A percentile compares a stretch with the other conserved stretches of the same genome.
phyloP scores from a whole-genome alignment of 1,284 basidiomycete species.

The Rhodotorula glutinis region DNA sequence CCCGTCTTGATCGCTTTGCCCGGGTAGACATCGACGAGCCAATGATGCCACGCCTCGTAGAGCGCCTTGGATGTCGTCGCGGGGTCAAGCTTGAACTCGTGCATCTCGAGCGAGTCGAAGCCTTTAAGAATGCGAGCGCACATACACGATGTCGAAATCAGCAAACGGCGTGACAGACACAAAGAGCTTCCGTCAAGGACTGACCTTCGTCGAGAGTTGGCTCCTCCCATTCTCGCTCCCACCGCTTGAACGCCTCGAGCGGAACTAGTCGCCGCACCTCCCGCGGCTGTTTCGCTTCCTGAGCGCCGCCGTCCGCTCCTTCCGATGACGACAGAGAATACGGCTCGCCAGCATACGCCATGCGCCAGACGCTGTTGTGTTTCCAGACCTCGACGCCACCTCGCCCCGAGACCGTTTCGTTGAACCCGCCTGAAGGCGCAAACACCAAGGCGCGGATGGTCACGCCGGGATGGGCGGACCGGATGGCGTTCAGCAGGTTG shows the following conservation, averaged over 20 bases:
- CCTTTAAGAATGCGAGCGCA: neutral
- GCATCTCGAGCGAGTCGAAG: neutral
- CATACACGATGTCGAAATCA: neutral
- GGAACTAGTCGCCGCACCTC: neutral
- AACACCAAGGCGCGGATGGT: neutral
- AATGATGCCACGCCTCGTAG: neutral
- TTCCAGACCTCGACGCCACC: slow-evolving; percentile 1
- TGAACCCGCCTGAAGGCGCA: neutral
- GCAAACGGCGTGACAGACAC: neutral
- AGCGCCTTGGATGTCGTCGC: too few relatives aligned
- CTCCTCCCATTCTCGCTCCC: slow-evolving; percentile 3
- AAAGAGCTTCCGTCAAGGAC: neutral
- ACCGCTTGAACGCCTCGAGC: neutral
- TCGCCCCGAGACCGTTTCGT: neutral
- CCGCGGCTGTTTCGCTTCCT: neutral
- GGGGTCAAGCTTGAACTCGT: neutral
- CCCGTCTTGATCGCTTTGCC: slow-evolving; percentile 13
- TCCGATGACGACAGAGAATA: too few relatives aligned
- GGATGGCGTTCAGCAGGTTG: neutral
- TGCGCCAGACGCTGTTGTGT: slow-evolving; percentile 7
- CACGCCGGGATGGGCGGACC: neutral
- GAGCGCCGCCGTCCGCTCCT: neutral
- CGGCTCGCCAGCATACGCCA: neutral
- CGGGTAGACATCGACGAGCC: slow-evolving; percentile 11
- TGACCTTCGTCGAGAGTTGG: slow-evolving; percentile 2